Percentiles rank a stretch among this genome's conserved stretches.
Evolutionary conservation across 257 asterid genomes (phyloP).

Genomic region (Misopates orontium): DNA sequence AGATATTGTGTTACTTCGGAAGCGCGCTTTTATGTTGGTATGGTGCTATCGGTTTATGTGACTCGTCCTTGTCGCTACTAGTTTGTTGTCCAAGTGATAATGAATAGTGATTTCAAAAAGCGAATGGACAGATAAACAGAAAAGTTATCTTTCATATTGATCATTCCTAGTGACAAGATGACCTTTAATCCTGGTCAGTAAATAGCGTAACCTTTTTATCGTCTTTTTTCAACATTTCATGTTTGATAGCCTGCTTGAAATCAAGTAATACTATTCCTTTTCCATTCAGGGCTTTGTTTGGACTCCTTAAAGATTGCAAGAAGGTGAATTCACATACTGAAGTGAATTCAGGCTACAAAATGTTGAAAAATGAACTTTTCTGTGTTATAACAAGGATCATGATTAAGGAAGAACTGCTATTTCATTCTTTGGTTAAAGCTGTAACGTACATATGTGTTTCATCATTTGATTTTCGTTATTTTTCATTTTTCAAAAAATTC

Average conservation of each 20-base stretch:
- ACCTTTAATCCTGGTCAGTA: not conserved
- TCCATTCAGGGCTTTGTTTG: slow-evolving; percentile 62
- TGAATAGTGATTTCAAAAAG: not conserved
- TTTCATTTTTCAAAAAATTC: too few relatives aligned
- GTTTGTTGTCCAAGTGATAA: slow-evolving; percentile 6
- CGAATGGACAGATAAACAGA: not conserved
- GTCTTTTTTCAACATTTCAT: slow-evolving; percentile 24
- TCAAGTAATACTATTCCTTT: slow-evolving; percentile 32
- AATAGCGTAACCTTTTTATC: not conserved
- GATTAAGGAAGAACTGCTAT: slow-evolving; percentile 12
- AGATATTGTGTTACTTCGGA: not conserved
- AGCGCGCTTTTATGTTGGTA: too few relatives aligned
- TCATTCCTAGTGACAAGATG: not conserved
- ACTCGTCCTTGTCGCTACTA: not conserved
- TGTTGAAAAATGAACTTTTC: slow-evolving; percentile 28
- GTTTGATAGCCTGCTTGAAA: slow-evolving; percentile 33
- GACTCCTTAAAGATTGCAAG: slow-evolving; percentile 57
- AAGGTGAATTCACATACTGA: slow-evolving; percentile 55
- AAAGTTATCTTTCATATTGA: not conserved
- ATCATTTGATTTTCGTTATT: too few relatives aligned
- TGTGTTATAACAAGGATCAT: slow-evolving; percentile 31
- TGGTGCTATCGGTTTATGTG: not conserved
- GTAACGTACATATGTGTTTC: not conserved
- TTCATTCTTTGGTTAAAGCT: slow-evolving; percentile 17
- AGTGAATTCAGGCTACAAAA: slow-evolving; percentile 43